A percentile compares a stretch with the other conserved stretches of the same genome.
Evolutionary conservation across 2,329 filamentous ascomycete genomes (phyloP).

Genomic region (Fusarium coffeatum): DNA sequence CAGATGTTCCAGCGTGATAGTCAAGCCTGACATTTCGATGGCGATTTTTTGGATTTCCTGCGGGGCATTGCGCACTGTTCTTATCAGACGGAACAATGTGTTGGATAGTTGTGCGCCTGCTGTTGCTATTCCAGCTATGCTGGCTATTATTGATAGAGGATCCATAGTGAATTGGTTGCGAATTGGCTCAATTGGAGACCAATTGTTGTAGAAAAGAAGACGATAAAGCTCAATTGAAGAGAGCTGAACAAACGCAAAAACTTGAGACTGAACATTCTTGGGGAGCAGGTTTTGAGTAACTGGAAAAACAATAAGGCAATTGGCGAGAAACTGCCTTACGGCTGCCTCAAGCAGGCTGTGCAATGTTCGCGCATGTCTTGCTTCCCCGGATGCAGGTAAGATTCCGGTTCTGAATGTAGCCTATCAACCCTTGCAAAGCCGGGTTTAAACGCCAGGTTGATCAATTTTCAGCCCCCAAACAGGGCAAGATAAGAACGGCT

Average conservation of each 20-base stretch:
- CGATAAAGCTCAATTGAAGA: too few relatives aligned
- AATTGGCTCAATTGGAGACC: background rate
- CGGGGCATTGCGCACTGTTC: slow-evolving; percentile 11
- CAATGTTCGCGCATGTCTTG: background rate
- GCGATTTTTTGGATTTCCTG: slow-evolving; percentile 14
- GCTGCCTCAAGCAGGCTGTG: slow-evolving; percentile 22
- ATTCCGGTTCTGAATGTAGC: background rate
- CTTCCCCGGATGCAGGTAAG: slow-evolving; percentile 6
- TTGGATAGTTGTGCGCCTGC: slow-evolving; percentile 26
- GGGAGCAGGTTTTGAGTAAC: background rate
- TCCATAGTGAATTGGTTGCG: slow-evolving; percentile 6
- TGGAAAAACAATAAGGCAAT: background rate
- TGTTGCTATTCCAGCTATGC: slow-evolving; percentile 32
- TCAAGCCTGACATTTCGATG: slow-evolving; percentile 20
- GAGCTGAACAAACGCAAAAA: background rate
- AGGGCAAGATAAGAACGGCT: background rate
- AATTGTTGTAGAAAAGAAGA: too few relatives aligned
- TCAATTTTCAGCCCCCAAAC: background rate
- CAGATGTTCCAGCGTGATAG: slow-evolving; percentile 13
- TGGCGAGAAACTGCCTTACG: slow-evolving; percentile 7
- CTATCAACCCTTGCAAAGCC: background rate
- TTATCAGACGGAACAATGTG: slow-evolving; percentile 12
- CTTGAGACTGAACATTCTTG: background rate
- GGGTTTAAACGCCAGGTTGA: background rate
- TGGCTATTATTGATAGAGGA: slow-evolving; percentile 27